Conservation (phyloP, 495 filamentous ascomycete genomes). For the Xanthoparmelia taractica region DNA sequence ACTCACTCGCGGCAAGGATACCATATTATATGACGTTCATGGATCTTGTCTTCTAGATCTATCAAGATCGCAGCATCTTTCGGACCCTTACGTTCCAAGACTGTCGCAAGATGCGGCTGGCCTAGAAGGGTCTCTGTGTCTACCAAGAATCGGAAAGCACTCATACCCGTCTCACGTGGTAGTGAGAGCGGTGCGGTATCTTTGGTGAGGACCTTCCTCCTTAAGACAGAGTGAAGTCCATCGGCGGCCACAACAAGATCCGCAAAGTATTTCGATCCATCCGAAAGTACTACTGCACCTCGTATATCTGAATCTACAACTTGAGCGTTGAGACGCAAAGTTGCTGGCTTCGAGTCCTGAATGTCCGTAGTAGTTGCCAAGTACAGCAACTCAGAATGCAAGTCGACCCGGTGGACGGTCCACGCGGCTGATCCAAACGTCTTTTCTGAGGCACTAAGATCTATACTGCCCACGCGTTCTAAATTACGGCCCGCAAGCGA, state of each 20-base stretch:
- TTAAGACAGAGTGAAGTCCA: slow-evolving; percentile 42
- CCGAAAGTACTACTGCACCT: slow-evolving; percentile 24
- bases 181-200: slow-evolving; percentile 13
- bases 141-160: slow-evolving; percentile 37
- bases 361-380: slow-evolving; percentile 27
- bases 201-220: slow-evolving; percentile 26
- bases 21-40: slow-evolving; percentile 31
- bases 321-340: slow-evolving; percentile 27
- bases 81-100: slow-evolving; percentile 21
- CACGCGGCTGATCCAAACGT: slow-evolving; percentile 22
- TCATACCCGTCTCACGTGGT: slow-evolving; percentile 11
- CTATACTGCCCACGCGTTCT: slow-evolving; percentile 24
- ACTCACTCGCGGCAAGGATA: slow-evolving; percentile 32
- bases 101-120: slow-evolving; percentile 26
- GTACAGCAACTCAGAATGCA: slow-evolving; percentile 39
- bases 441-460: slow-evolving; percentile 16
- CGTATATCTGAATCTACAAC: slow-evolving; percentile 26
- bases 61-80: slow-evolving; percentile 20
- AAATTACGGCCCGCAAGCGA: slow-evolving; percentile 27
- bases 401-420: slow-evolving; percentile 44
- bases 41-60: slow-evolving; percentile 14
- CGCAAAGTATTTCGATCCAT: slow-evolving; percentile 29
- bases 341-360: slow-evolving; percentile 27
- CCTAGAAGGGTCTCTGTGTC: slow-evolving; percentile 28
- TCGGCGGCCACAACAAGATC: slow-evolving; percentile 46